Base-by-base conservation (phyloP, 768 basidiomycete species). In the Hericium erinaceus region DNA sequence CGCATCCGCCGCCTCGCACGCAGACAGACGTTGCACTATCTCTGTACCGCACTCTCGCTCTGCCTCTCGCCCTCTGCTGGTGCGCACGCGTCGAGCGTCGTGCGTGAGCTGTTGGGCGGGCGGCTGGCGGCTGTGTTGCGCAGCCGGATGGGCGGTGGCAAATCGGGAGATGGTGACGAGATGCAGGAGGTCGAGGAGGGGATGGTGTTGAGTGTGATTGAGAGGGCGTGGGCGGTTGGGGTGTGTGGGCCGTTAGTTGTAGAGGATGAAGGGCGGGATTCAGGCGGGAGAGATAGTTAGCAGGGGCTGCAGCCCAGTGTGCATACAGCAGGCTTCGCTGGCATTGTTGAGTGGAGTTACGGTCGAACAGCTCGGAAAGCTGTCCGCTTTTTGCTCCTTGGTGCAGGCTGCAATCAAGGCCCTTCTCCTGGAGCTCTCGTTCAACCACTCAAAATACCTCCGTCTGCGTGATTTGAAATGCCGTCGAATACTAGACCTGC, bases 181-280 rank as follows among this genome's bases (percentile, higher is more conserved):
- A 18, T 65, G 59, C 59, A 61, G 48, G 62, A 63, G 51, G 63
- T 64, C 33, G 67, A 65, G 55, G 62, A 62, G 40, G 64, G 64
- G 40, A 65, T 68, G 66, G 41, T 68, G 57, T 61, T 68, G 49
- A 66, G 64, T 26, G 62, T 67, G 40, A 55, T 66, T 33, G 67
- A 68, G 60, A 62, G 60, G 16, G 65, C 65, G 22, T 68, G 67
- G 67, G 49, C n/a, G 4, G 44, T 44, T 12, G 41, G 15, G 13
- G 41, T 15, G 16, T 44, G 11, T 44, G 16, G 6, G 41, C 6
- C 41, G 41, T 44, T 44, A 44, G 40, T 41, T 12, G 40, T n/a
- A n/a, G 18, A 33, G 33, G 33, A 33, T 33, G 33, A 33, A 33
- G 9, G 33, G 9, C 9, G 33, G 1, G 33, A 9, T 7, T 10